Base-by-base conservation (phyloP, 257 asterid genomes). In the Perilla frutescens region DNA sequence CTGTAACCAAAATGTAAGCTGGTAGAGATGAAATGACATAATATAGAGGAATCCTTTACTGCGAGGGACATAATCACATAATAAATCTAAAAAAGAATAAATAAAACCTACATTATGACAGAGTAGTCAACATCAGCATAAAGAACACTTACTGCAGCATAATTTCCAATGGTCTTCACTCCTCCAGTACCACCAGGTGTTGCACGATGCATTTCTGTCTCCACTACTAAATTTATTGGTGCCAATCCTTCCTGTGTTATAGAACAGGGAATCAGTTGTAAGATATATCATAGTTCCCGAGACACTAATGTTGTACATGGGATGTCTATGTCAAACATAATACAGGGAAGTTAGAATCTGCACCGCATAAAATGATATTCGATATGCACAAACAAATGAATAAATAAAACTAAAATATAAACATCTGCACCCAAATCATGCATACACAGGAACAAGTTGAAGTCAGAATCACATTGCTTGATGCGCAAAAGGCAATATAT, bases 161-260 rank as follows among this genome's bases (percentile, higher is more conserved):
- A 95, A 75, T 95, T 95, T 75, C 99, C 99, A 44, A 95, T 87
- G 26, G 97, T 90, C 88, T 95, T 95, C 73, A 95, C 90, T 54
- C 97, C 92, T 81, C 98, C 98, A 73, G 99, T 95, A 77, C 99
- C 99, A 51, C 99, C 99, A 71, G 97, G 99, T 51, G 98, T 86
- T 49, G 99, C 98, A 68, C 99, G 93, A 84, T 95, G 98, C 89
- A 89, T 76, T 74, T 95, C 96, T 36, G 96, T 90, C 86, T 92
- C 99, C 71, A 95, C 91, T 47, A 92, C 79, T 87, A 95, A 84
- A 80, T 95, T 84, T 68, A 95, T 90, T 41, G 99, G 98, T 40
- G 99, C 90, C 89, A 95, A 79, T 70, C 99, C 98, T 90, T 95
- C 98, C 98, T 95, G 44, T 32, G n/a, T 26, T 62, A 70, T 43